phyloP scores from a whole-genome alignment of 176 grass and related monocot species.

The Oryza australiensis region DNA sequence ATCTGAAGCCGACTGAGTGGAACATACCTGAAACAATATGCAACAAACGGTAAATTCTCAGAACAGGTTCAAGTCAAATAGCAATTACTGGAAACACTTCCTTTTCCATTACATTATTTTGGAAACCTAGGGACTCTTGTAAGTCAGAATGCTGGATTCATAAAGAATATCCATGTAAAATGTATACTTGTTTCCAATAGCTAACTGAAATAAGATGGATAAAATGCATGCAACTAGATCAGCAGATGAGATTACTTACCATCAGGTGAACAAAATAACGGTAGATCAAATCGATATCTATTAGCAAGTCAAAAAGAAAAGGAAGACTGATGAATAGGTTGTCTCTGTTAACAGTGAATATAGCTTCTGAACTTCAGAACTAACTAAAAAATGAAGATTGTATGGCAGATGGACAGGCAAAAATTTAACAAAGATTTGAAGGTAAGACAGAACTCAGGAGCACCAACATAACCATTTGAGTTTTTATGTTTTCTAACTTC shows the following conservation, averaged over 20 bases:
- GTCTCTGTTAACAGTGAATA: neutral
- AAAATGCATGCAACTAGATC: constrained; percentile 41
- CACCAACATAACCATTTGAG: neutral
- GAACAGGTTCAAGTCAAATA: neutral
- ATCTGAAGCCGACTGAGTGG: constrained; percentile 70
- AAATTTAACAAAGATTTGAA: constrained; percentile 3
- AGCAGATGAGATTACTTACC: constrained; percentile 35
- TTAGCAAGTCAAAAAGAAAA: constrained; percentile 11
- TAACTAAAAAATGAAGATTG: constrained; percentile 8
- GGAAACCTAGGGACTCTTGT: neutral
- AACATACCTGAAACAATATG: constrained; percentile 71
- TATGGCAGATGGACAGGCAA: neutral
- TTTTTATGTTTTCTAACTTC: neutral
- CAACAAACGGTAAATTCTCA: neutral
- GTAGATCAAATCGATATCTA: constrained; percentile 28
- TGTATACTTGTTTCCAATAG: constrained; percentile 38
- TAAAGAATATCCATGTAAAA: constrained; percentile 16
- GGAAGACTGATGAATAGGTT: neutral
- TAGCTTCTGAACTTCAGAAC: neutral
- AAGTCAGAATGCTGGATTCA: constrained; percentile 16
- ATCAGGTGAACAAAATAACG: constrained; percentile 32
- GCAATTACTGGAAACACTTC: neutral
- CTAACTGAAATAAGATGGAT: constrained; percentile 25
- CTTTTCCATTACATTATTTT: neutral
- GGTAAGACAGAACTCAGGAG: neutral